Evolutionary conservation across 352 stramenopile genomes (phyloP), one percentile per base, ranked within the genome.

Genomic region (Globisporangium yorkense): DNA sequence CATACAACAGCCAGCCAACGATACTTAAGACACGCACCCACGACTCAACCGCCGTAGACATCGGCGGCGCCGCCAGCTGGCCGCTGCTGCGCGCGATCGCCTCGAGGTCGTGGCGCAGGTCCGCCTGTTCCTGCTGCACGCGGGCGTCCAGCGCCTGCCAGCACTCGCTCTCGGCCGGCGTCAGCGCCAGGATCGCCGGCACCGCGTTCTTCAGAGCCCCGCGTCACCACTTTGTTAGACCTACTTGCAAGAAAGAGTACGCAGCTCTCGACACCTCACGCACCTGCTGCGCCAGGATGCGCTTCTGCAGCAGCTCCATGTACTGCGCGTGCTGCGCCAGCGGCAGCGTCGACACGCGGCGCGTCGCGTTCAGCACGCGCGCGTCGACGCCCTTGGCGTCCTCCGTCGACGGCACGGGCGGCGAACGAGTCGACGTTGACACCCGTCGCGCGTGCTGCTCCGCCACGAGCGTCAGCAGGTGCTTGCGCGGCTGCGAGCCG

Each of bases 271-370:
- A 37, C 33, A 12, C 33, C 9, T 10, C 13, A 52, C 62, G 37
- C 61, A 91, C 80, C 51, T 71, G 67, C 54, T 80, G 67, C 2
- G 73, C 77, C 4, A 70, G 41, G 3, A 66, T 65, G 0, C 73
- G 52, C 56, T 84, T 87, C 44, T 68, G 71, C 53, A 76, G 56
- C 37, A 91, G 51, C 24, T 51, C 41, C 44, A 84, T 65, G 59
- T 82, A 91, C 41, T 61, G 61, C 24, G 79, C 63, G 53, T 92
- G 82, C 45, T 89, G 59, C 1, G 43, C 46, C 35, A 89, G 64
- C 0, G 74, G 59, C 18, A 92, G 61, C 2, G 65, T 49, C 3
- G 82, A 92, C 0, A 88, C 33, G 8, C 82, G 65, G 39, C 74
- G 74, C 1, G 63, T 57, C 0, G 63, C 60, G 43, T 89, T 88